These are phyloP conservation scores for Penicillium crystallinum DNA, from an alignment of 495 filamentous ascomycete species.

Conservation along the genomic window DNA sequence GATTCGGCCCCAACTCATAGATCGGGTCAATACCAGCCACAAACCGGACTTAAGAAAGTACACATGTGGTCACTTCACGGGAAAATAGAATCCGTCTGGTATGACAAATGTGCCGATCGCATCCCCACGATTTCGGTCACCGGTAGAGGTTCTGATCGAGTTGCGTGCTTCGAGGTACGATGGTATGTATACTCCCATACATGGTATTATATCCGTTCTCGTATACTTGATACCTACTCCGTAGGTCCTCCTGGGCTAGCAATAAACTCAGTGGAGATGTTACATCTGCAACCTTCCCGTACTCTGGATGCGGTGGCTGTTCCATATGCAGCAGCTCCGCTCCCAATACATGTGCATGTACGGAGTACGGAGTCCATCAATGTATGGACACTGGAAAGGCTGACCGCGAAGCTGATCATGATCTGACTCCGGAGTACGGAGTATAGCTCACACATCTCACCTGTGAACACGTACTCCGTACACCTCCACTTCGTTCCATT, in stretches of 20 bases:
- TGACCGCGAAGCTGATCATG: conserved; percentile 6
- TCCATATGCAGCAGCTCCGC: not conserved
- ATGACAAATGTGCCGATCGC: conserved; percentile 44
- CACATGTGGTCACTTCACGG: conserved; percentile 16
- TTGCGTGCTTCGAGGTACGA: conserved; percentile 1
- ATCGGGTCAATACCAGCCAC: conserved; percentile 5
- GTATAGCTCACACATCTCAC: not conserved
- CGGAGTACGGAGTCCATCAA: too few species aligned
- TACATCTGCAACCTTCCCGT: not conserved
- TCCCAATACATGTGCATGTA: not conserved
- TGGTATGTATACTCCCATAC: too few species aligned
- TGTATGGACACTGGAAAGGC: not conserved
- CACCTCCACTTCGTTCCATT: not conserved
- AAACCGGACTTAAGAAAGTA: conserved; percentile 10
- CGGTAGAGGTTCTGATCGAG: conserved; percentile 19
- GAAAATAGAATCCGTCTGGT: conserved; percentile 44
- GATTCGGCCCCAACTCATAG: conserved; percentile 18
- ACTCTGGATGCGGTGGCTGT: not conserved
- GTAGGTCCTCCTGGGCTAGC: not conserved
- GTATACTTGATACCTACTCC: not conserved
- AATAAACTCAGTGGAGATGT: conserved; percentile 5
- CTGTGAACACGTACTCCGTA: not conserved
- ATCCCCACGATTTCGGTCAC: conserved; percentile 37
- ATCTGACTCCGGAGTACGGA: not conserved
- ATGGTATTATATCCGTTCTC: conserved; percentile 4